A percentile compares a stretch with the other conserved stretches of the same genome.
phyloP scores from a whole-genome alignment of 257 asterid genomes.

The Schizonepeta tenuifolia region DNA sequence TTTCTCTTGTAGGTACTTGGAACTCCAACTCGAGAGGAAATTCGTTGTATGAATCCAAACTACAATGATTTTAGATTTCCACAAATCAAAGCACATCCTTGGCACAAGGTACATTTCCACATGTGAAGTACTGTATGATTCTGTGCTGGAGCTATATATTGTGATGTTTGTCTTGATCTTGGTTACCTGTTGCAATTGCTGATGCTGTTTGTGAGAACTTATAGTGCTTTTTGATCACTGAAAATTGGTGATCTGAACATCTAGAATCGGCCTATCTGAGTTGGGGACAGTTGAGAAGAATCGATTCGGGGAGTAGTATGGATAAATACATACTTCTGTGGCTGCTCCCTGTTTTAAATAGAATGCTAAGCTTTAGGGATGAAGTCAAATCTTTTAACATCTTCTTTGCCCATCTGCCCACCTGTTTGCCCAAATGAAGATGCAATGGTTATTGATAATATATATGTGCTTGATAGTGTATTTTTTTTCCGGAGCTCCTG shows the following conservation, averaged over 20 bases:
- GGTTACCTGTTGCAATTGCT: slow-evolving; percentile 4
- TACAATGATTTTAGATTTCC: slow-evolving; percentile 93
- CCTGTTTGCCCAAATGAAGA: slow-evolving; percentile 10
- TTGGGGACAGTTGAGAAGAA: neutral
- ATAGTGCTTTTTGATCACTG: neutral
- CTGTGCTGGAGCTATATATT: too few relatives aligned
- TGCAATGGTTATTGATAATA: neutral
- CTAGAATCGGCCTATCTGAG: neutral
- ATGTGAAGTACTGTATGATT: slow-evolving; percentile 11
- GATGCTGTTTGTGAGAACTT: neutral
- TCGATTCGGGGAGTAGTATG: neutral
- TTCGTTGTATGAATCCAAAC: slow-evolving; percentile 96
- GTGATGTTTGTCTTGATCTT: neutral
- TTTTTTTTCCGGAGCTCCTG: neutral
- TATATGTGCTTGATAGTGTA: neutral
- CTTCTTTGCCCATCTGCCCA: neutral
- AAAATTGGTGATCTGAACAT: neutral
- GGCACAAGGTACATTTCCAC: slow-evolving; percentile 81
- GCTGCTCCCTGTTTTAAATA: neutral
- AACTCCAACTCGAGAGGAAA: slow-evolving; percentile 93
- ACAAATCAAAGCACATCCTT: slow-evolving; percentile 92
- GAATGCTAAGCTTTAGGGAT: neutral
- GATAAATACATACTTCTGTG: neutral
- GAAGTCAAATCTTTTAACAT: slow-evolving; percentile 6
- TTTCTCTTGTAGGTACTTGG: slow-evolving; percentile 81